These are phyloP conservation scores for Strobilomyces dryophilus DNA, from an alignment of 768 basidiomycete genomes.

Conservation along the genomic window DNA sequence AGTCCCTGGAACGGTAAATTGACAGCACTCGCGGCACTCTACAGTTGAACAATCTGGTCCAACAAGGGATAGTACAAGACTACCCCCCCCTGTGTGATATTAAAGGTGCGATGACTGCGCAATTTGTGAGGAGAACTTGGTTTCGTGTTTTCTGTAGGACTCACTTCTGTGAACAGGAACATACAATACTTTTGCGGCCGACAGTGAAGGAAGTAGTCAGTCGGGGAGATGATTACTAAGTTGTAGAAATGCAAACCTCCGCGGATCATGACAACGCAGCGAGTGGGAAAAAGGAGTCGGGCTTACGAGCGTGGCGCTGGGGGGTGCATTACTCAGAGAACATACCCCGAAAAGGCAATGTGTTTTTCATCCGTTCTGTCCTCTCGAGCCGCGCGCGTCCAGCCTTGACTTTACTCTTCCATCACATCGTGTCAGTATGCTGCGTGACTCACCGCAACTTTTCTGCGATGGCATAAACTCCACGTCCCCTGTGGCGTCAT, in stretches of 20 bases:
- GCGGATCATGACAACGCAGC: background rate
- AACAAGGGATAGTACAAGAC: constrained; percentile 82
- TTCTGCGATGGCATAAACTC: constrained; percentile 12
- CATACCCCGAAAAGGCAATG: constrained; percentile 23
- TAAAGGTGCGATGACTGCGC: constrained; percentile 87
- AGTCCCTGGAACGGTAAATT: background rate
- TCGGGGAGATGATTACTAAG: constrained; percentile 76
- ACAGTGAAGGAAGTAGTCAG: constrained; percentile 84
- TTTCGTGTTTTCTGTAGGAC: background rate
- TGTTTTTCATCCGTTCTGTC: background rate
- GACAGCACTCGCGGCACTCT: background rate
- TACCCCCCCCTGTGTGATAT: constrained; percentile 92
- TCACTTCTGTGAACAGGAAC: constrained; percentile 50
- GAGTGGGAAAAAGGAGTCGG: background rate
- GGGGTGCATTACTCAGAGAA: constrained; percentile 1
- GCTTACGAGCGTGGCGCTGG: background rate
- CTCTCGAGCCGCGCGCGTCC: too few species aligned
- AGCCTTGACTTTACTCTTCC: background rate
- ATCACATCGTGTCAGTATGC: constrained; percentile 14
- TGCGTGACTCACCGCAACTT: constrained; percentile 21
- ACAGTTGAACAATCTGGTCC: constrained; percentile 86
- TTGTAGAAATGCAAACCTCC: constrained; percentile 2
- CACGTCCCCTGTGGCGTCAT: constrained; percentile 13
- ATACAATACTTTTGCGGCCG: constrained; percentile 80
- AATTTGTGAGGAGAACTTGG: constrained; percentile 56